phyloP scores from a whole-genome alignment of 2,329 filamentous ascomycete genomes.

The Talaromyces sp. region DNA sequence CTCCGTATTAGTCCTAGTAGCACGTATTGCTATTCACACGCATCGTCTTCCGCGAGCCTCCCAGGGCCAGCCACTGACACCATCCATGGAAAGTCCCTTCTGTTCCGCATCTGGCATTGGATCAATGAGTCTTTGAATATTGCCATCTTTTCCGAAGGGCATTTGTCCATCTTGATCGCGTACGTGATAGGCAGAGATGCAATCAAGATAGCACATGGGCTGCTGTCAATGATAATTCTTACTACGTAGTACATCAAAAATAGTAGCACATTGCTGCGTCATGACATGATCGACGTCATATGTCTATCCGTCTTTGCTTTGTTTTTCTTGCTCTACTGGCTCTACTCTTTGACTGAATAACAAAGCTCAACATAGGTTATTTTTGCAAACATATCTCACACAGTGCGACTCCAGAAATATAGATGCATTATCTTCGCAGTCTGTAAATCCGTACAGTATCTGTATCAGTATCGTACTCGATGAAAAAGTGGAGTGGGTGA shows the following conservation, averaged over 20 bases:
- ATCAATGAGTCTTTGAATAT: not conserved
- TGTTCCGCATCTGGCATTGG: constrained; percentile 5
- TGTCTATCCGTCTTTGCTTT: not conserved
- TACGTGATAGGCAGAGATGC: not conserved
- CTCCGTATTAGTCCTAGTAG: not conserved
- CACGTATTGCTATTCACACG: not conserved
- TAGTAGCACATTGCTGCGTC: not conserved
- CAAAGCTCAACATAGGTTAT: no score
- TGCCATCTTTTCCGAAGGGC: not conserved
- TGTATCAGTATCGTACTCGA: constrained; percentile 3
- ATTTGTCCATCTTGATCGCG: not conserved
- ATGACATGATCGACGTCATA: not conserved
- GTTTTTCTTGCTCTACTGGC: no score
- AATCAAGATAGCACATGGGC: not conserved
- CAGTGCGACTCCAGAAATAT: not conserved
- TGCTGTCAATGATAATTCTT: not conserved
- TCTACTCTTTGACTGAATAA: not conserved
- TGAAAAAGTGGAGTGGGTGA: constrained; percentile 8
- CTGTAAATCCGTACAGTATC: not conserved
- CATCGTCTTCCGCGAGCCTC: constrained; percentile 11
- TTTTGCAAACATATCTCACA: not conserved
- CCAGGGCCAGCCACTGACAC: constrained; percentile 16
- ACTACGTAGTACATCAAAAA: no score
- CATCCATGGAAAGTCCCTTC: not conserved
- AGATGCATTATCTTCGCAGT: not conserved